Evolutionary conservation across 352 stramenopile genomes (phyloP).

Genomic region (Phytophthora macrochlamydospora): DNA sequence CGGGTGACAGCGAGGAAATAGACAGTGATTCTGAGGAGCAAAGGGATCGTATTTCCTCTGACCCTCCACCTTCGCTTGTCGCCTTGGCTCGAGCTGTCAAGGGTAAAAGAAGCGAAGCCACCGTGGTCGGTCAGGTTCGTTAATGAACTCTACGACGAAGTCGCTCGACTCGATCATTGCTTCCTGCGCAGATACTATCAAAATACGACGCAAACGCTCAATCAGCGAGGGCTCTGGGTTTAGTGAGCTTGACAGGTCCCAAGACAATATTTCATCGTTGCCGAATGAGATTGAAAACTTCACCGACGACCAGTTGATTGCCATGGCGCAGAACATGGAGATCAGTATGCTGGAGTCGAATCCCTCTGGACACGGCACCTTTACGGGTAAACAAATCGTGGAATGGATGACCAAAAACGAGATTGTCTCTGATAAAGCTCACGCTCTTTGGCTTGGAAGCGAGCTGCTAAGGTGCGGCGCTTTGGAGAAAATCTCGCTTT

Average conservation of each 20-base stretch:
- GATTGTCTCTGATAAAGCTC: conserved; percentile 70
- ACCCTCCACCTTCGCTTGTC: conserved; percentile 42
- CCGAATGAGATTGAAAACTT: conserved; percentile 79
- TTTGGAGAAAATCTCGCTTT: conserved; percentile 44
- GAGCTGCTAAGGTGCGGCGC: conserved; percentile 70
- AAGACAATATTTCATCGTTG: conserved; percentile 32
- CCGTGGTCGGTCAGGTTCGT: conserved; percentile 55
- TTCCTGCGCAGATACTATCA: conserved; percentile 55
- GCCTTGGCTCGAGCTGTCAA: conserved; percentile 28
- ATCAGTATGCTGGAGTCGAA: conserved; percentile 54
- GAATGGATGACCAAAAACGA: conserved; percentile 83
- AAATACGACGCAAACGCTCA: conserved; percentile 51
- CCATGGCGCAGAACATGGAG: conserved; percentile 80
- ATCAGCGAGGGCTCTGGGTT: conserved; percentile 63
- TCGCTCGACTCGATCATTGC: conserved; percentile 77
- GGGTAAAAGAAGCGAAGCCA: conserved; percentile 49
- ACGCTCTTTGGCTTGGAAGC: conserved; percentile 77
- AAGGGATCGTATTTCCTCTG: conserved; percentile 63
- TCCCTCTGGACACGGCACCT: conserved; percentile 47
- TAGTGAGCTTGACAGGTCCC: conserved; percentile 21
- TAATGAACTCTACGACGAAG: conserved; percentile 67
- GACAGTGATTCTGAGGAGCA: conserved; percentile 45
- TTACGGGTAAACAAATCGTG: conserved; percentile 66
- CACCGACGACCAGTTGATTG: conserved; percentile 73
- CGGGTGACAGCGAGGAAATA: conserved; percentile 31